Evolutionary conservation across 345 rosid genomes (phyloP), one percentile per base, ranked within the genome.

Genomic region (Eucalyptus erythrocorys): DNA sequence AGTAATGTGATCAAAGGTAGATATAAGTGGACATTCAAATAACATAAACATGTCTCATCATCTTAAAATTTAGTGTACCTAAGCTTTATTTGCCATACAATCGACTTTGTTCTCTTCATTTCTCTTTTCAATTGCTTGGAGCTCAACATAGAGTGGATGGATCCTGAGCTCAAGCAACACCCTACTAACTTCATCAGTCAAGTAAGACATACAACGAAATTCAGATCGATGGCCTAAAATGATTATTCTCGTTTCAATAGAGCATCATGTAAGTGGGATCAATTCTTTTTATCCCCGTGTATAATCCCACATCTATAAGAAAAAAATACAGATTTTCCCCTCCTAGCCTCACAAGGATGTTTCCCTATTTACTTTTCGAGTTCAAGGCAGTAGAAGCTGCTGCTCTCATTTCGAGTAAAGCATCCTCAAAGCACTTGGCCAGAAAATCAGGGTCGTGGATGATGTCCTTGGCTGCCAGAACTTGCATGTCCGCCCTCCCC

Each of bases 381-480:
- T 48, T 86, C 45, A 5, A 7, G 51, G 91, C 50, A 5, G 64
- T 47, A 10, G 85, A 21, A 53, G 93, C 94, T 13, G 94, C 95
- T 88, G 89, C 91, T 85, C 93, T 94, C 98, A 95, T 93, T 88
- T 93, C 94, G 85, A 87, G 86, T 90, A 95, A 90, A 14, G 93
- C 92, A 66, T 93, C 94, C 90, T 95, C 93, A 16, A 94, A 93
- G 91, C 96, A 93, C 87, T 92, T 92, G 14, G 95, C 96, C 42
- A 95, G 92, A 90, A 93, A 91, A 88, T 92, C 96, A 4, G 96
- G 96, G 81, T 94, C 96, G 24, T 93, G 96, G 50, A 95, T 92
- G 7, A 95, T 90, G 86, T 94, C 96, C 91, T 94, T 94, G 47
- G 96, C 96, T 76, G 91, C 97, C 88, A 95, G 55, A 49, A 95